Conservation (phyloP, 2,329 filamentous ascomycete genomes). For the Chaetomium sp. region DNA sequence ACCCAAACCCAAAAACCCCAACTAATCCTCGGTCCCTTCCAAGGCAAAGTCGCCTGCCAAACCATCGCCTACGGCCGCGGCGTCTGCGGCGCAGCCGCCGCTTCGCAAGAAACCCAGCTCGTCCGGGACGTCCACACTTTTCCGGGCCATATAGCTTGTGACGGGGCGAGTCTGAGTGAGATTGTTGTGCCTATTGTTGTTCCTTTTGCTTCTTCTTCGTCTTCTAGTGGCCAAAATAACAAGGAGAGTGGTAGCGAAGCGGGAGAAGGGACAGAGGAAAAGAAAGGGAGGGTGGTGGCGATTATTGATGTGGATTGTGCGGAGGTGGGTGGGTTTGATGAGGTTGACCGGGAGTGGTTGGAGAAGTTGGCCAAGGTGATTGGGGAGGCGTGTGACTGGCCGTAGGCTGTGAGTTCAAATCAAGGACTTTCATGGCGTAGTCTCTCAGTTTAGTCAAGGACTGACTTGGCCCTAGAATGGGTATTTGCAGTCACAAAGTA, state of each 20-base stretch:
- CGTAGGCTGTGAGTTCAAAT: neutral
- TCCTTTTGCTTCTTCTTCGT: constrained; percentile 3
- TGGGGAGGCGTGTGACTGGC: constrained; percentile 60
- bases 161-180: constrained; percentile 68
- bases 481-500: neutral
- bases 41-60: constrained; percentile 75
- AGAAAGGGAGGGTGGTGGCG: constrained; percentile 34
- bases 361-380: constrained; percentile 60
- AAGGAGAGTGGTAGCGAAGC: neutral
- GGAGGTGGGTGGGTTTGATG: constrained; percentile 59
- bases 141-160: constrained; percentile 76
- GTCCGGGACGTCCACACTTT: constrained; percentile 66
- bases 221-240: too few relatives aligned
- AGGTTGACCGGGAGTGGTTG: constrained; percentile 57
- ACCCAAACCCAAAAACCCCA: constrained; percentile 33
- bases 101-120: constrained; percentile 55
- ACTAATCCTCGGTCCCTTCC: constrained; percentile 73
- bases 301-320: constrained; percentile 79
- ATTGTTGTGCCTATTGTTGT: constrained; percentile 69
- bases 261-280: neutral
- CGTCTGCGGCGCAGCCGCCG: constrained; percentile 68
- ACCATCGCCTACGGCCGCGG: constrained; percentile 66
- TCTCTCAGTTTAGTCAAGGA: too few relatives aligned
- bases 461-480: too few relatives aligned
- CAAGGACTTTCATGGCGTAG: neutral